phyloP scores from a whole-genome alignment of 2,329 filamentous ascomycete species.

The Ophiostoma tasmaniense region DNA sequence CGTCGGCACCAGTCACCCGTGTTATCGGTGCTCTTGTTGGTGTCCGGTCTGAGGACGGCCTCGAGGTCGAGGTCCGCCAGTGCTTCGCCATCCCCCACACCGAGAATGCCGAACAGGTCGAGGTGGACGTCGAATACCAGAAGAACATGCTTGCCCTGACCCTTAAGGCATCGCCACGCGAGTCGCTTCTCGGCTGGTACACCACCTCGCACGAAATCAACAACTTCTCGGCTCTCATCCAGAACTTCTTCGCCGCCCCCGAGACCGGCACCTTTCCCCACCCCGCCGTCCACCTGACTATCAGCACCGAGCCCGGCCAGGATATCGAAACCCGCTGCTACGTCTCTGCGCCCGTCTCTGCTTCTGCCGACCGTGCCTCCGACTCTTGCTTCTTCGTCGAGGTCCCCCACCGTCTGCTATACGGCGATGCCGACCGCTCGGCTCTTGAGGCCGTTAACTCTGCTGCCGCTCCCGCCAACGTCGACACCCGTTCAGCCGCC shows the following conservation, averaged over 20 bases:
- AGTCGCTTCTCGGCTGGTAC: constrained; percentile 96
- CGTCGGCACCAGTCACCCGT: constrained; percentile 70
- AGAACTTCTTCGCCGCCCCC: constrained; percentile 97
- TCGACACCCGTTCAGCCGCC: constrained; percentile 62
- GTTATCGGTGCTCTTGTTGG: constrained; percentile 96
- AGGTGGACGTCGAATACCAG: constrained; percentile 99
- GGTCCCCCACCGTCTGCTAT: constrained; percentile 88
- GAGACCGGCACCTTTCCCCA: constrained; percentile 96
- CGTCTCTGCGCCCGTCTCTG: constrained; percentile 89
- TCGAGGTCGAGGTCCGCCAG: constrained; percentile 89
- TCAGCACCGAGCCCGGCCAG: constrained; percentile 79
- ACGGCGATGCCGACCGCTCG: constrained; percentile 54
- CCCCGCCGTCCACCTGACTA: constrained; percentile 94
- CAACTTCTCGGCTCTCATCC: constrained; percentile 95
- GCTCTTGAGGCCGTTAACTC: constrained; percentile 69
- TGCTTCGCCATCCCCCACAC: constrained; percentile 98
- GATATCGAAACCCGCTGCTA: constrained; percentile 88
- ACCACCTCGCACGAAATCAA: constrained; percentile 94
- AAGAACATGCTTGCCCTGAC: constrained; percentile 97
- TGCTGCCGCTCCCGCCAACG: constrained; percentile 58
- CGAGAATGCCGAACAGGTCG: constrained; percentile 96
- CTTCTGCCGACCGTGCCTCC: constrained; percentile 86
- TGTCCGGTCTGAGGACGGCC: constrained; percentile 89
- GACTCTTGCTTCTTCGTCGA: constrained; percentile 97
- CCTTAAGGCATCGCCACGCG: constrained; percentile 86